Base-by-base conservation (phyloP, 2,329 filamentous ascomycete genomes). In the Trichoderma arundinaceum region DNA sequence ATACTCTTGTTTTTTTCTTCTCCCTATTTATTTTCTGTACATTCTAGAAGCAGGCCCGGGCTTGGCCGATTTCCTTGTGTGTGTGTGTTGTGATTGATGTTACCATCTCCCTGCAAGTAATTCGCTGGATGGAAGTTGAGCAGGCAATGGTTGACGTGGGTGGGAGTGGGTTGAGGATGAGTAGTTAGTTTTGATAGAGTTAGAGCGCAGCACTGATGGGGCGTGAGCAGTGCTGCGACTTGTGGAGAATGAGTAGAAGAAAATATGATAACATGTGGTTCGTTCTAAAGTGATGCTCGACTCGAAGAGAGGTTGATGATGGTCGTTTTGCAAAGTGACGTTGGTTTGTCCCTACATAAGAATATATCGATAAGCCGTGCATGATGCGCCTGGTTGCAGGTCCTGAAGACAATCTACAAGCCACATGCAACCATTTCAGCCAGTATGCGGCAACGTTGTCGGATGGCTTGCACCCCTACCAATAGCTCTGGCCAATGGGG, bases 11-110 rank as follows among this genome's bases (percentile, higher is more conserved):
- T 69, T 58, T 73, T 69, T 67, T 66, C 58, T 68, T 66, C 60
- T 64, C 61, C 63, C 67, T 67, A 70, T 67, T 67, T 65, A 64
- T 70, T 74, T 72, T 67, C 65, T 75, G 72, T 77, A 75, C 71
- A 77, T 77, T 74, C 71, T 75, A 77, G 75, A 76, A 69, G 68
- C 65, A 65, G 72, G 71, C 72, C 72, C 71, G 68, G 72, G 73
- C 71, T 68, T 70, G 74, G 74, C 71, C 71, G 64, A 68, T 69
- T 70, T 69, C 68, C 66, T 67, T 63, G 66, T 66, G 33, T 38
- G 33, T 38, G 60, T 63, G 60, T 63, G 49, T 63, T 52, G 67
- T 64, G 53, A 59, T 59, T 32, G 73, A 76, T 73, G 72, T 69
- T 72, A 74, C 67, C 72, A 76, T 74, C 68, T 75, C 68, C 69